phyloP scores from a whole-genome alignment of 805 yeast genomes.

The Metschnikowia aberdeeniae region DNA sequence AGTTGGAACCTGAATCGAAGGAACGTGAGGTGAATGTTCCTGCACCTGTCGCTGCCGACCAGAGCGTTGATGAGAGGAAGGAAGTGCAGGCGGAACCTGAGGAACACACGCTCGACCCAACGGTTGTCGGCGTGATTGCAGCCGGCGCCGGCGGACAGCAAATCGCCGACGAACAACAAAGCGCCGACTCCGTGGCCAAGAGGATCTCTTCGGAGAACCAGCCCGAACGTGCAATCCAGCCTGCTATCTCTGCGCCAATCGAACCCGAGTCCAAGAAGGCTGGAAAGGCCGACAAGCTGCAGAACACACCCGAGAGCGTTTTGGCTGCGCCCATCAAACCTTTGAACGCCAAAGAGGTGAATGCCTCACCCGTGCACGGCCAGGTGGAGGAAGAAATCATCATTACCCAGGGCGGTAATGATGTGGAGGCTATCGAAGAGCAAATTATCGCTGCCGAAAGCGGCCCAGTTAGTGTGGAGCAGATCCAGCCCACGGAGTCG shows the following conservation, averaged over 20 bases:
- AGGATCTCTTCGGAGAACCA: slow-evolving; percentile 5
- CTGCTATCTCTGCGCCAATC: slow-evolving; percentile 12
- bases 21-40: not conserved
- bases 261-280: slow-evolving; percentile 8
- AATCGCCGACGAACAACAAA: slow-evolving; percentile 3
- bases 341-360: slow-evolving; percentile 15
- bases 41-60: slow-evolving; percentile 3
- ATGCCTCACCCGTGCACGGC: slow-evolving; percentile 17
- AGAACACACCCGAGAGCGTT: slow-evolving; percentile 1
- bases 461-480: slow-evolving; percentile 37
- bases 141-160: slow-evolving; percentile 12
- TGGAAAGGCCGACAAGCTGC: not conserved
- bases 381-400: slow-evolving; percentile 34
- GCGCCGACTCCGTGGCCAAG: slow-evolving; percentile 8
- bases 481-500: slow-evolving; percentile 38
- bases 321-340: slow-evolving; percentile 15
- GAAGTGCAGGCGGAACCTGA: not conserved
- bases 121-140: slow-evolving; percentile 13
- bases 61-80: not conserved
- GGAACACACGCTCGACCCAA: slow-evolving; percentile 15
- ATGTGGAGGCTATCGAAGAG: slow-evolving; percentile 28
- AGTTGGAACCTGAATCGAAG: not conserved
- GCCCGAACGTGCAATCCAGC: slow-evolving; percentile 9
- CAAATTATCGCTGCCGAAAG: slow-evolving; percentile 33
- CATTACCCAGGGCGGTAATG: slow-evolving; percentile 34